Evolutionary conservation across 106 monocot genomes (phyloP).

Genomic region (Agapanthus africanus): DNA sequence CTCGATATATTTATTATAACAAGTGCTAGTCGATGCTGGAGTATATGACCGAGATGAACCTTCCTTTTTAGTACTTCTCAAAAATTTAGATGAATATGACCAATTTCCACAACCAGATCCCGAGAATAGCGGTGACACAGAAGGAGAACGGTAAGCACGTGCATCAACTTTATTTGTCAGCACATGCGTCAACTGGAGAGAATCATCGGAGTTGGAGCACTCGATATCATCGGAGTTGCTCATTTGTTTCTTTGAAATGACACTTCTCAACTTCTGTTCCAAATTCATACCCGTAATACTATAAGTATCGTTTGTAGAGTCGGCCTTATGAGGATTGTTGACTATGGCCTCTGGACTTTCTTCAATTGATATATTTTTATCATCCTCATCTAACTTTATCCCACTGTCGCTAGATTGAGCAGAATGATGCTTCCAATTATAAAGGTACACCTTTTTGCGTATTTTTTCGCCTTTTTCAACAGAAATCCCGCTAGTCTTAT

Average conservation of each 20-base stretch:
- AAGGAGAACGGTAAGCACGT: conserved; percentile 32
- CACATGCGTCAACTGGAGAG: conserved; percentile 16
- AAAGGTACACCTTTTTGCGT: conserved; percentile 62
- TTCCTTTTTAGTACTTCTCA: conserved; percentile 46
- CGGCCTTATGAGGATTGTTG: conserved; percentile 20
- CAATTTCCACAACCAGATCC: conserved; percentile 56
- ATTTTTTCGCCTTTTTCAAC: conserved; percentile 25
- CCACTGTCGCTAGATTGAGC: conserved; percentile 56
- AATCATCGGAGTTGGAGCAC: conserved; percentile 41
- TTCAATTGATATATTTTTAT: conserved; percentile 24
- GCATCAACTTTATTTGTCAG: conserved; percentile 21
- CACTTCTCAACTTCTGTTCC: conserved; percentile 25
- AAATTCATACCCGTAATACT: conserved; percentile 9
- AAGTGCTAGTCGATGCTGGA: conserved; percentile 74
- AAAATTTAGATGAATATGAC: conserved; percentile 57
- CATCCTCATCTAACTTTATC: conserved; percentile 34
- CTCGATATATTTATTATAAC: conserved; percentile 46
- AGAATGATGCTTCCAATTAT: conserved; percentile 72
- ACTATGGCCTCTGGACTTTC: conserved; percentile 24
- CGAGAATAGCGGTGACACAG: conserved; percentile 62
- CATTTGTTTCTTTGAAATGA: conserved; percentile 17
- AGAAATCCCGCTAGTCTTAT: conserved; percentile 16
- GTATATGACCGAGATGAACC: conserved; percentile 72
- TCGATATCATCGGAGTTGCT: conserved; percentile 43
- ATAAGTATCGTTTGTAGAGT: conserved; percentile 19